These are phyloP conservation scores for Candida golubevii DNA, from an alignment of 805 yeast species.

Conservation along the genomic window DNA sequence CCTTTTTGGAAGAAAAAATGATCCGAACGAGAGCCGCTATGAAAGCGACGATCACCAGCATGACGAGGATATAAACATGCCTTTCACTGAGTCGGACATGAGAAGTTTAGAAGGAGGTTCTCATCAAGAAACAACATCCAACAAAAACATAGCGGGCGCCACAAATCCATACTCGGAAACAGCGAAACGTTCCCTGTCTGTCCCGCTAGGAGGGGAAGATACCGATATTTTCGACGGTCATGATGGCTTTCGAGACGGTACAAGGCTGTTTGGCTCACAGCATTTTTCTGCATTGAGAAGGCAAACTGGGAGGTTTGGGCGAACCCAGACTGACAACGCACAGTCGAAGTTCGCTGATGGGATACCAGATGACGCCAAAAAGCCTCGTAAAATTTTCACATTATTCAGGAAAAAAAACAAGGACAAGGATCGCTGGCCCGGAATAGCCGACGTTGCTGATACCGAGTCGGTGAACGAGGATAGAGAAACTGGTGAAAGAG, in stretches of 20 bases:
- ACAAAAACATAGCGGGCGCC: background rate
- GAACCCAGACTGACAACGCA: slow-evolving; percentile 5
- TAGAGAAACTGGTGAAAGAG: slow-evolving; percentile 34
- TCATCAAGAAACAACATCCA: background rate
- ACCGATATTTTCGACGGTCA: background rate
- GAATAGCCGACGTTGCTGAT: slow-evolving; percentile 9
- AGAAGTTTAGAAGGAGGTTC: slow-evolving; percentile 8
- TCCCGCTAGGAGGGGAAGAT: slow-evolving; percentile 3
- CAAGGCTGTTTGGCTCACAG: slow-evolving; percentile 8
- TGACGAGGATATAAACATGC: slow-evolving; percentile 19
- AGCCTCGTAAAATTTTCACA: slow-evolving; percentile 18
- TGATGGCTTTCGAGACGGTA: slow-evolving; percentile 1
- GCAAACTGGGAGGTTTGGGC: slow-evolving; percentile 10
- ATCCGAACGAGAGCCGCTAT: slow-evolving; percentile 32
- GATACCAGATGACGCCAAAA: slow-evolving; percentile 17
- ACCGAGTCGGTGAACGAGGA: slow-evolving; percentile 21
- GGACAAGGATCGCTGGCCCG: slow-evolving; percentile 21
- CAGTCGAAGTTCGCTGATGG: slow-evolving; percentile 13
- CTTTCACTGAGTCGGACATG: slow-evolving; percentile 14
- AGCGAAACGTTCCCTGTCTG: slow-evolving; percentile 4
- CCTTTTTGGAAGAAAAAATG: slow-evolving; percentile 25
- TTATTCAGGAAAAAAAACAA: slow-evolving; percentile 25
- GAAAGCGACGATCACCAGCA: slow-evolving; percentile 27
- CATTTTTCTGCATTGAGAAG: slow-evolving; percentile 11
- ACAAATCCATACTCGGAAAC: background rate